Evolutionary conservation across 73 alveolate genomes (phyloP).

Genomic region (Stentor roeselii): DNA sequence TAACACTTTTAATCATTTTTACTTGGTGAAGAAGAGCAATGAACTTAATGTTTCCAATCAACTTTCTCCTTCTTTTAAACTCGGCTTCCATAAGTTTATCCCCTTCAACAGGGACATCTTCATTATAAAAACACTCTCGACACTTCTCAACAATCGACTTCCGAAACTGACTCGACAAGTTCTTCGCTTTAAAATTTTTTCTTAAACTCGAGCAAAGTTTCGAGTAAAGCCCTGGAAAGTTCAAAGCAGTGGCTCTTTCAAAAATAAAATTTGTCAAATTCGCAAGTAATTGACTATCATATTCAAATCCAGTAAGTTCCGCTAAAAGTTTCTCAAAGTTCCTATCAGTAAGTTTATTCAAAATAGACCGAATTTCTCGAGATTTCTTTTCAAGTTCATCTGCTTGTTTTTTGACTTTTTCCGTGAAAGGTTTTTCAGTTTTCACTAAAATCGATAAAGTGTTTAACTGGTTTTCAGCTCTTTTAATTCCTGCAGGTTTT

Average conservation of each 20-base stretch:
- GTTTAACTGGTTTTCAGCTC: neutral
- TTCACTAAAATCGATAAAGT: neutral
- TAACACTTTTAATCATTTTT: slow-evolving; percentile 6
- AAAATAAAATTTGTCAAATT: neutral
- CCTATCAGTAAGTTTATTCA: neutral
- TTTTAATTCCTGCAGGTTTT: neutral
- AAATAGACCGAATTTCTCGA: neutral
- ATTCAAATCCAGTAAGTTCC: neutral
- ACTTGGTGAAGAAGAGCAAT: neutral
- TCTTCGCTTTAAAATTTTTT: neutral
- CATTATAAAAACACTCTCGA: slow-evolving; percentile 22
- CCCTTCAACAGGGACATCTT: neutral
- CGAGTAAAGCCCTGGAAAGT: slow-evolving; percentile 13
- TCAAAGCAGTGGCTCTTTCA: slow-evolving; percentile 25
- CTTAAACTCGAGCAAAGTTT: neutral
- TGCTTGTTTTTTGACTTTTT: slow-evolving; percentile 21
- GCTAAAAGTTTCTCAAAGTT: slow-evolving; percentile 11
- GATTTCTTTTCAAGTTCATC: slow-evolving; percentile 1
- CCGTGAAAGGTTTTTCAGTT: slow-evolving; percentile 23
- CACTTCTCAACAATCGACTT: slow-evolving; percentile 8
- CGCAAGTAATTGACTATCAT: neutral
- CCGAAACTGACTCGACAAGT: neutral
- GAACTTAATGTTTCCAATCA: slow-evolving; percentile 17
- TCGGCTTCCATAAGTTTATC: slow-evolving; percentile 21
- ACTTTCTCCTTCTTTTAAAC: neutral